phyloP scores from a whole-genome alignment of 73 alveolate species.

The Paramecium sexaurelia region DNA sequence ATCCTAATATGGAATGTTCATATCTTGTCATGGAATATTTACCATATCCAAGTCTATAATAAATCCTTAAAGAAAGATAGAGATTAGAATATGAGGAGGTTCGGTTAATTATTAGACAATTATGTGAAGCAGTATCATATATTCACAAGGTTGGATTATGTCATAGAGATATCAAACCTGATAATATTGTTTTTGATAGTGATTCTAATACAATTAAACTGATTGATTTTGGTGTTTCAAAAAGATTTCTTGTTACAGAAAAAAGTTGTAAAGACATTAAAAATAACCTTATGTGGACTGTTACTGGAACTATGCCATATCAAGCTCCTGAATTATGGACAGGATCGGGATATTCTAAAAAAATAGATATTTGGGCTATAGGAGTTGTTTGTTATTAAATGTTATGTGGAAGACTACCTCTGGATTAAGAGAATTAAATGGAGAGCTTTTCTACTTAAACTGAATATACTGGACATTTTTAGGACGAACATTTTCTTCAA shows the following conservation, averaged over 20 bases:
- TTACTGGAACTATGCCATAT: conserved; percentile 89
- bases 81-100: not conserved
- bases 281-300: conserved; percentile 64
- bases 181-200: conserved; percentile 56
- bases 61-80: not conserved
- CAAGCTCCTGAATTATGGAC: conserved; percentile 92
- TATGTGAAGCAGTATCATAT: conserved; percentile 59
- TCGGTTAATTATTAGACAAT: conserved; percentile 14
- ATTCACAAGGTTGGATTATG: conserved; percentile 54
- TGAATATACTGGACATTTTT: not conserved
- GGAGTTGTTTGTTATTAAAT: conserved; percentile 77
- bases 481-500: not conserved
- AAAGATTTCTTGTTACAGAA: conserved; percentile 17
- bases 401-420: conserved; percentile 66
- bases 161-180: conserved; percentile 70
- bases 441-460: not conserved
- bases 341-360: conserved; percentile 81
- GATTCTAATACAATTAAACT: conserved; percentile 54
- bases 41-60: conserved; percentile 53
- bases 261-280: conserved; percentile 16
- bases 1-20: conserved; percentile 30
- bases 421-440: conserved; percentile 58
- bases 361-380: conserved; percentile 93
- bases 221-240: conserved; percentile 69
- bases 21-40: conserved; percentile 37